phyloP scores from a whole-genome alignment of 257 asterid genomes.

The Fraxinus quadrangulata region DNA sequence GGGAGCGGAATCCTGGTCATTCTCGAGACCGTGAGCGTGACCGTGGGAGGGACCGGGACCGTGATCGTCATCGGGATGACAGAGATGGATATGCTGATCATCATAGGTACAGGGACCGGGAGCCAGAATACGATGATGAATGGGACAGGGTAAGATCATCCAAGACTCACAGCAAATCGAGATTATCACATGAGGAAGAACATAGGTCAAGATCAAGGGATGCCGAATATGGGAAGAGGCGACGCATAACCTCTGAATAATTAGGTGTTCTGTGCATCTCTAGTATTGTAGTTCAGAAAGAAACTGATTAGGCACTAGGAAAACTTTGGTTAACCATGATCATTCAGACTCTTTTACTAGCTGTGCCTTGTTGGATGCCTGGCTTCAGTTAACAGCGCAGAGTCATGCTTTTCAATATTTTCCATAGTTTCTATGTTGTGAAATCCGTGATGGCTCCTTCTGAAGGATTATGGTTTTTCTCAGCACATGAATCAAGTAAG shows the following conservation, averaged over 20 bases:
- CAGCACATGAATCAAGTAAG: constrained; percentile 53
- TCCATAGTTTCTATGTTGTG: constrained; percentile 27
- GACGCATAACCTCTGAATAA: constrained; percentile 64
- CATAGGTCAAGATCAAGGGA: constrained; percentile 75
- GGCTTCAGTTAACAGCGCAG: constrained; percentile 16
- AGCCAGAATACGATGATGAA: constrained; percentile 62
- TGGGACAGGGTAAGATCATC: constrained; percentile 76
- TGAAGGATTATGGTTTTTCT: constrained; percentile 33
- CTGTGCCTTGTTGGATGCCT: constrained; percentile 36
- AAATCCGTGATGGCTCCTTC: constrained; percentile 23
- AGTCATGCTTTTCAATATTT: constrained; percentile 26
- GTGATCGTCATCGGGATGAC: constrained; percentile 63
- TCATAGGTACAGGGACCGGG: constrained; percentile 64
- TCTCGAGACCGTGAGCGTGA: constrained; percentile 49
- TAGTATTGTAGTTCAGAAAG: constrained; percentile 23
- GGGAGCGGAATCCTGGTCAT: constrained; percentile 60
- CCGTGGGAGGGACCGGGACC: constrained; percentile 47
- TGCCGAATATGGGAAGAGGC: constrained; percentile 75
- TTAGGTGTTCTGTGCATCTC: constrained; percentile 17
- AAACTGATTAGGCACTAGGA: constrained; percentile 26
- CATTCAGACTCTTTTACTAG: constrained; percentile 33
- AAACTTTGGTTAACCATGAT: constrained; percentile 33
- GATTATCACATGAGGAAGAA: constrained; percentile 64
- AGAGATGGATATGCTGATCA: constrained; percentile 65
- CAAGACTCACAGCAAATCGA: constrained; percentile 61